Evolutionary conservation across 768 basidiomycete species (phyloP), one percentile per base, ranked within the genome.

Genomic region (Cyathus striatus): DNA sequence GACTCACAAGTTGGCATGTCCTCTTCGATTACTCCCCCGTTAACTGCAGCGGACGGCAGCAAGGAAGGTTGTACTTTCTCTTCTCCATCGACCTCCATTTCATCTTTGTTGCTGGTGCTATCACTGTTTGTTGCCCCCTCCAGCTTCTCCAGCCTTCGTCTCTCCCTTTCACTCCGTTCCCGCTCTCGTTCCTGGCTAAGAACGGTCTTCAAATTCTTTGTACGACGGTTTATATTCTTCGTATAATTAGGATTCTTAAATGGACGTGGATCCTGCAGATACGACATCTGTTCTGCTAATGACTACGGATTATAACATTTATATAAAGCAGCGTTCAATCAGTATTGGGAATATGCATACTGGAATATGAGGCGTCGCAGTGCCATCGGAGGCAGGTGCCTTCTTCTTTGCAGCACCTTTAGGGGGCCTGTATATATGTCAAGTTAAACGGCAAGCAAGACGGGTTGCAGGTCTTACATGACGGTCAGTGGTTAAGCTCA

Each of bases 151-250:
- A 65, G 59, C 26, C 79, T 65, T 47, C 73, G 64, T 9, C 69
- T 64, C 52, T 89, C 87, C 10, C 85, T 68, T 44, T 84, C 83
- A 23, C 69, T 56, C n/a, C 78, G 69, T 48, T 90, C 86, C 1
- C 83, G 73, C 51, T 92, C 90, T 4, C 86, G 76, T 56, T 91
- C 90, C 49, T 87, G 84, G 1, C 76, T 74, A 17, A 92, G 68
- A 2, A 92, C 81, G 2, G 79, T 72, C 63, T 91, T 92, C 53
- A 90, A 57, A 50, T 89, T 88, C 68, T 87, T 90, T 17, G 85
- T 78, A 17, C 88, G 72, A 6, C 87, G 72, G 46, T 79, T 86
- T 5, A 73, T 54, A 51, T 88, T 87, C 62, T 83, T 88, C 5
- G 68, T 69, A 53, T 88, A 86, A 21, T 70, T 59, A 1, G 78